A percentile compares a stretch with the other conserved stretches of the same genome.
phyloP scores from a whole-genome alignment of 2,329 filamentous ascomycete genomes.

The Ophiostoma ulmi region DNA sequence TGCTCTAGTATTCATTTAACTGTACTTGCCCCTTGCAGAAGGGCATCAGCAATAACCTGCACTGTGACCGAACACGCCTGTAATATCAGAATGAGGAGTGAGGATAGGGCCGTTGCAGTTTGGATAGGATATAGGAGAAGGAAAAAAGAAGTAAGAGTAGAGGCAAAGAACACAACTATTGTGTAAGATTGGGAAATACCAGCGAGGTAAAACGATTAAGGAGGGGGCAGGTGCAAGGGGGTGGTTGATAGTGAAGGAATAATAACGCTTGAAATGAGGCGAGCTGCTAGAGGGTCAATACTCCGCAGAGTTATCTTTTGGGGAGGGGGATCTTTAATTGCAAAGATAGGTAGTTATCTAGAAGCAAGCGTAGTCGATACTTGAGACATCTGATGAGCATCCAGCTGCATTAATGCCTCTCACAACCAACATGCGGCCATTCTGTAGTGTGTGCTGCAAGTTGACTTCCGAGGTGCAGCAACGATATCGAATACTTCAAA shows the following conservation, averaged over 20 bases:
- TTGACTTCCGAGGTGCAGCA: not conserved
- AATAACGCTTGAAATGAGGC: not conserved
- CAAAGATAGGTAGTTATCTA: not conserved
- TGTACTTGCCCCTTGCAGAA: constrained; percentile 22
- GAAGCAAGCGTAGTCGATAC: not conserved
- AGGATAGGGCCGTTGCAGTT: too few relatives aligned
- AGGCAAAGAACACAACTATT: not conserved
- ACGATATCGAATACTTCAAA: not conserved
- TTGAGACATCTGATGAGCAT: not conserved
- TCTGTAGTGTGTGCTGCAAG: not conserved
- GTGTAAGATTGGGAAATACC: not conserved
- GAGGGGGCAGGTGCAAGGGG: not conserved
- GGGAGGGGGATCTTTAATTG: not conserved
- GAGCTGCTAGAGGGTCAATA: not conserved
- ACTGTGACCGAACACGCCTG: constrained; percentile 10
- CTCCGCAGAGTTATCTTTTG: not conserved
- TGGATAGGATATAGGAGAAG: too few relatives aligned
- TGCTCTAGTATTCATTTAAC: constrained; percentile 12
- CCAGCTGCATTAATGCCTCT: not conserved
- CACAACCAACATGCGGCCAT: not conserved
- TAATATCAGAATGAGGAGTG: not conserved
- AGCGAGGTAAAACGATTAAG: not conserved
- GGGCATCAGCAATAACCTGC: constrained; percentile 9
- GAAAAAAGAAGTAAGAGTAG: not conserved
- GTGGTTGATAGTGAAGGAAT: not conserved